phyloP scores from a whole-genome alignment of 176 grass and related monocot genomes.

The Raddia distichophylla region DNA sequence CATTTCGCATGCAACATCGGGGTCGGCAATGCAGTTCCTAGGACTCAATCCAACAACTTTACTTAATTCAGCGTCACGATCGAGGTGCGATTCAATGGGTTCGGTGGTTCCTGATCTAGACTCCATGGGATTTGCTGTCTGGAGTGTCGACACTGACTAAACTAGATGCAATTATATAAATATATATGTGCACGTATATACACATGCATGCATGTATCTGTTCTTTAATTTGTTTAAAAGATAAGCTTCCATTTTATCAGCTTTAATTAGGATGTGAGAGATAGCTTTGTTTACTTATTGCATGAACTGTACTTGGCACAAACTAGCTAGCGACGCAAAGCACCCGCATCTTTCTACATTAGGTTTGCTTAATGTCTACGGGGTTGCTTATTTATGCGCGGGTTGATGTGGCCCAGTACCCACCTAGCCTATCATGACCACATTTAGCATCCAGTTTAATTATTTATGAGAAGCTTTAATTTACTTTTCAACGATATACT shows the following conservation, averaged over 20 bases:
- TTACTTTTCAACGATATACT: background rate
- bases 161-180: background rate
- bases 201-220: background rate
- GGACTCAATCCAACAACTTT: slow-evolving; percentile 36
- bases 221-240: background rate
- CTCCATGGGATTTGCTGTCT: slow-evolving; percentile 42
- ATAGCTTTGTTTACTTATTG: background rate
- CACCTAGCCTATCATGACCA: background rate
- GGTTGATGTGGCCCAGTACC: background rate
- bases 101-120: slow-evolving; percentile 7
- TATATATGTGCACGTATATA: background rate
- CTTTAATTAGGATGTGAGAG: background rate
- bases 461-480: background rate
- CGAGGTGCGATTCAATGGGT: background rate
- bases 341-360: slow-evolving; percentile 23
- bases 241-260: background rate
- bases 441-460: background rate
- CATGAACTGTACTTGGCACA: background rate
- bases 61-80: background rate
- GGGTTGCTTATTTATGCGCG: background rate
- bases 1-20: slow-evolving; percentile 37
- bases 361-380: background rate
- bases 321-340: slow-evolving; percentile 27
- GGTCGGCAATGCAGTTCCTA: slow-evolving; percentile 37
- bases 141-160: background rate